phyloP scores from a whole-genome alignment of 768 basidiomycete species.

The Leccinum fibrillosum region DNA sequence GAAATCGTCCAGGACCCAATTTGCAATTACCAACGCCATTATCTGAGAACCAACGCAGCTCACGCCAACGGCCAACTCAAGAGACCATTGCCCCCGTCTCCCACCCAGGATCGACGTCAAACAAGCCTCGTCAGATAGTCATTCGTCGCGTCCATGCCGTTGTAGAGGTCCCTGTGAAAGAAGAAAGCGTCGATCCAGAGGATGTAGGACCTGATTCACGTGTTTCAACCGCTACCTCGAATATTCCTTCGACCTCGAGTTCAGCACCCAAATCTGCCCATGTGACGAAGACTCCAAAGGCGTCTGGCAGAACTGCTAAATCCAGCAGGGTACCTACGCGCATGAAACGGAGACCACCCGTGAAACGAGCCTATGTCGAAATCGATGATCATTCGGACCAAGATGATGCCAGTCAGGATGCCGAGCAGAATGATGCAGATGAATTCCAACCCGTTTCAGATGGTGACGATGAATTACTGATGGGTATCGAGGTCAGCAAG shows the following conservation, averaged over 20 bases:
- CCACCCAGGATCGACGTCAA: slow-evolving; percentile 10
- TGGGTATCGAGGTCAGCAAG: slow-evolving; percentile 51
- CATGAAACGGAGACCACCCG: slow-evolving; percentile 15
- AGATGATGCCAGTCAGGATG: slow-evolving; percentile 13
- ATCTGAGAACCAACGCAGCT: slow-evolving; percentile 28
- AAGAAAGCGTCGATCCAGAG: slow-evolving; percentile 51
- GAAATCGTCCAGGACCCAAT: slow-evolving; percentile 9
- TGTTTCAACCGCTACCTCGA: slow-evolving; percentile 14
- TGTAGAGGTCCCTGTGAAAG: slow-evolving; percentile 58
- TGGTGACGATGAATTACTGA: slow-evolving; percentile 60
- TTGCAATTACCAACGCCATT: slow-evolving; percentile 29
- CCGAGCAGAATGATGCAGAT: slow-evolving; percentile 10
- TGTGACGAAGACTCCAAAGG: slow-evolving; percentile 12
- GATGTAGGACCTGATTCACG: slow-evolving; percentile 3
- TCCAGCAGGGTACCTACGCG: slow-evolving; percentile 10
- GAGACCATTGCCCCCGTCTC: neutral
- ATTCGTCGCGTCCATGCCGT: slow-evolving; percentile 64
- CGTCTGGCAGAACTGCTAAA: neutral
- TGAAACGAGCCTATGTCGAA: slow-evolving; percentile 30
- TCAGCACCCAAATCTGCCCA: slow-evolving; percentile 7
- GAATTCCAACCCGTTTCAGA: slow-evolving; percentile 28
- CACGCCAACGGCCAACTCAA: slow-evolving; percentile 21
- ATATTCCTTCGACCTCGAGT: slow-evolving; percentile 11
- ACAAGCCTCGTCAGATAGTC: slow-evolving; percentile 29
- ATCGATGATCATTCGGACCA: slow-evolving; percentile 28